phyloP scores from a whole-genome alignment of 2,329 filamentous ascomycete genomes.

The Epichloe coenophiala region DNA sequence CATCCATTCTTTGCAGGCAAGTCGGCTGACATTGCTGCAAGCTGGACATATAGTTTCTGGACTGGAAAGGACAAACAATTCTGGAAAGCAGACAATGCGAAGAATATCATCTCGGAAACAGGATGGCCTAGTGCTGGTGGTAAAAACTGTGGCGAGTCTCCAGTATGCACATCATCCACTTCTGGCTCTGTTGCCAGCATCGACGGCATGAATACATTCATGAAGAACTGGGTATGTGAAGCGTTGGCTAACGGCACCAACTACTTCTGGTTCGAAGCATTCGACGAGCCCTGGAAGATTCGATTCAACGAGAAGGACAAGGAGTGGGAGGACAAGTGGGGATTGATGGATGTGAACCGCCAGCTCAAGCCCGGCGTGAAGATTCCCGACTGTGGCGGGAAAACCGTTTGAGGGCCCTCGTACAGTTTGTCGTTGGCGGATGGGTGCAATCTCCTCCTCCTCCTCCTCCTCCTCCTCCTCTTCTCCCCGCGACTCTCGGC shows the following conservation, averaged over 20 bases:
- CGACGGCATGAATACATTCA: conserved; percentile 69
- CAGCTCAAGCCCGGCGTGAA: conserved; percentile 72
- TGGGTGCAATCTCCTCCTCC: no score
- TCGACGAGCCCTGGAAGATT: conserved; percentile 93
- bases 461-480: no score
- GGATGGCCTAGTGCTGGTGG: conserved; percentile 84
- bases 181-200: conserved; percentile 65
- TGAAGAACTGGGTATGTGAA: conserved; percentile 74
- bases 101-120: conserved; percentile 78
- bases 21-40: conserved; percentile 50
- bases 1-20: conserved; percentile 91
- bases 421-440: no score
- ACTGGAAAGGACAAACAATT: conserved; percentile 50
- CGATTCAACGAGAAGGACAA: conserved; percentile 52
- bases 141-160: conserved; percentile 51
- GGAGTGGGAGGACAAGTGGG: conserved; percentile 94
- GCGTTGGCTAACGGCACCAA: conserved; percentile 70
- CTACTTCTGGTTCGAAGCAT: conserved; percentile 96
- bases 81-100: conserved; percentile 46
- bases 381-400: conserved; percentile 77
- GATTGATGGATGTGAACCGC: conserved; percentile 72
- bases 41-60: conserved; percentile 81
- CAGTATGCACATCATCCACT: conserved; percentile 34
- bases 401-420: conserved; percentile 34
- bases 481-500: no score